These are phyloP conservation scores for Linanthus parryae DNA, from an alignment of 148 eudicot genomes.

Conservation along the genomic window DNA sequence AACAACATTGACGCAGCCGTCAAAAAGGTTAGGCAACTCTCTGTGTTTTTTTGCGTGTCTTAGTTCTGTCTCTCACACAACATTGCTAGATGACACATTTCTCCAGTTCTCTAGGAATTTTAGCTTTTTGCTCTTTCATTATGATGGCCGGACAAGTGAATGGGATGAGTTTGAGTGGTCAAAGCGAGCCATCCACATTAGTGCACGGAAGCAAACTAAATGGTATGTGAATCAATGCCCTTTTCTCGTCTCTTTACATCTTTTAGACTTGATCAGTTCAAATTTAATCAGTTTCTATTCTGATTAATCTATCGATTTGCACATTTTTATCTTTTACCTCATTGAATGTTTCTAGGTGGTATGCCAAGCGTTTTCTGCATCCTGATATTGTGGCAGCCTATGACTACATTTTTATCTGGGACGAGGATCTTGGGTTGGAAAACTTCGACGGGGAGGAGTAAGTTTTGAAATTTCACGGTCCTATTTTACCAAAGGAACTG, in stretches of 20 bases:
- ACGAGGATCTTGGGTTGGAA: slow-evolving; percentile 78
- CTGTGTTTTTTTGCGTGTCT: neutral
- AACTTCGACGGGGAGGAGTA: slow-evolving; percentile 65
- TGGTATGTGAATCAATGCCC: too few relatives aligned
- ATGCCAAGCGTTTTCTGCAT: slow-evolving; percentile 80
- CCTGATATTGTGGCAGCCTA: slow-evolving; percentile 71
- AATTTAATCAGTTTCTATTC: too few relatives aligned
- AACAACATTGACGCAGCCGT: slow-evolving; percentile 66
- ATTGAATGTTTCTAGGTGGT: slow-evolving; percentile 55
- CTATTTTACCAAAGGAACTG: slow-evolving; percentile 4
- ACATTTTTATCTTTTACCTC: neutral
- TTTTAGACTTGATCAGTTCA: too few relatives aligned
- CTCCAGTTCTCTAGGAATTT: slow-evolving; percentile 77
- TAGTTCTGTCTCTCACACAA: neutral
- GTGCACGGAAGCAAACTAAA: slow-evolving; percentile 77
- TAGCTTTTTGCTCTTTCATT: slow-evolving; percentile 68
- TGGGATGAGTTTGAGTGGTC: slow-evolving; percentile 97
- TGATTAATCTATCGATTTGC: too few relatives aligned
- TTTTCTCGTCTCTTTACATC: too few relatives aligned
- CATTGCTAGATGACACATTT: slow-evolving; percentile 12
- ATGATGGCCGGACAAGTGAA: slow-evolving; percentile 75
- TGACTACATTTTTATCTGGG: slow-evolving; percentile 90
- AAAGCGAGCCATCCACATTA: slow-evolving; percentile 70
- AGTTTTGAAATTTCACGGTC: slow-evolving; percentile 17
- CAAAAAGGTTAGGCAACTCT: slow-evolving; percentile 60